These are phyloP conservation scores for Chlorella sp. DNA, from an alignment of 139 green algal genomes.

Conservation along the genomic window DNA sequence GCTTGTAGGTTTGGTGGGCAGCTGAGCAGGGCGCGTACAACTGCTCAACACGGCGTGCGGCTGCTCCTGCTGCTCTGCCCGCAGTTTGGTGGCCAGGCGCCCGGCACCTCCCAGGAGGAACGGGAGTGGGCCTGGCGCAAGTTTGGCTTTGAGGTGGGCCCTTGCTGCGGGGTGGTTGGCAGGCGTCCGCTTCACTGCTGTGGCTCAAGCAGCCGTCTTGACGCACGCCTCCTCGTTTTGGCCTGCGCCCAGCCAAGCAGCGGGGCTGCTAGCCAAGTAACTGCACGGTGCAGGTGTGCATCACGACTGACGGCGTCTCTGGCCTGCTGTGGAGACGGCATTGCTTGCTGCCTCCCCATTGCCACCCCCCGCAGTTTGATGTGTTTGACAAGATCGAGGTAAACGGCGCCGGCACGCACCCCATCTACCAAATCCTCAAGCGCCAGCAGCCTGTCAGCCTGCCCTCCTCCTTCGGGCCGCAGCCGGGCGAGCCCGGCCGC, in stretches of 20 bases:
- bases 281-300: too few species aligned
- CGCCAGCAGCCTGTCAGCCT: constrained; percentile 51
- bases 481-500: constrained; percentile 34
- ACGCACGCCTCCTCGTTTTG: too few species aligned
- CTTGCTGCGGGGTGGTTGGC: too few species aligned
- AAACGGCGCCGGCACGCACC: constrained; percentile 78
- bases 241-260: too few species aligned
- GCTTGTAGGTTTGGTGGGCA: background rate
- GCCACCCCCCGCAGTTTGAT: constrained; percentile 42
- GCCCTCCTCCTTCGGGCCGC: constrained; percentile 18
- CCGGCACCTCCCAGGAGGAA: constrained; percentile 81
- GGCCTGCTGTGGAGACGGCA: too few species aligned
- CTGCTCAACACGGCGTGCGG: background rate
- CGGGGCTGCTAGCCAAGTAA: too few species aligned
- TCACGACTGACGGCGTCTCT: too few species aligned
- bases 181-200: too few species aligned
- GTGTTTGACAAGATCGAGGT: constrained; percentile 78
- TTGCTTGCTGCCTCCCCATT: too few species aligned
- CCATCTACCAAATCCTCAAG: constrained; percentile 82
- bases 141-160: constrained; percentile 73
- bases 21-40: background rate
- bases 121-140: constrained; percentile 82
- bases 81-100: constrained; percentile 85
- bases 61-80: background rate
- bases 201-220: too few species aligned